A percentile compares a stretch with the other conserved stretches of the same genome.
These are phyloP conservation scores for Xerocomus nothofagi DNA, from an alignment of 1,284 basidiomycete species.

Conservation along the genomic window DNA sequence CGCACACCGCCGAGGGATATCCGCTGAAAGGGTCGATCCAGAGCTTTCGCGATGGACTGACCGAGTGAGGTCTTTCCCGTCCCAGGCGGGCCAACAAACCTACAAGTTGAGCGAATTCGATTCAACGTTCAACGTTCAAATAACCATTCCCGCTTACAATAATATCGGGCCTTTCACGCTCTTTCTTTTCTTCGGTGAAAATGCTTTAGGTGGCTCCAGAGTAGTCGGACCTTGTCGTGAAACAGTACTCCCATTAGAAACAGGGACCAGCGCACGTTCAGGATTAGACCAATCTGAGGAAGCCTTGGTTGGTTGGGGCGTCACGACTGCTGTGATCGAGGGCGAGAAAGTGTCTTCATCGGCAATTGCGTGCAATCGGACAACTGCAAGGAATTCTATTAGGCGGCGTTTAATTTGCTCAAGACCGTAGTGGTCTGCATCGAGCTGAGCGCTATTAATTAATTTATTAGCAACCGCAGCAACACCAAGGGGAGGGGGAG, in stretches of 20 bases:
- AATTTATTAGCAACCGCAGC: conserved; percentile 5
- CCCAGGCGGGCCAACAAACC: conserved; percentile 81
- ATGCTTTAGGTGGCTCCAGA: conserved; percentile 8
- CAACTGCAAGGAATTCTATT: conserved; percentile 88
- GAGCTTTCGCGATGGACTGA: conserved; percentile 82
- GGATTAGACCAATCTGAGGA: conserved; percentile 16
- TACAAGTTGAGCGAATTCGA: conserved; percentile 25
- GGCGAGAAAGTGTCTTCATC: conserved; percentile 18
- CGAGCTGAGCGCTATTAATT: conserved; percentile 59
- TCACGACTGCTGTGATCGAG: not conserved
- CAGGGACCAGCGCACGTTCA: conserved; percentile 23
- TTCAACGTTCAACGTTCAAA: not conserved
- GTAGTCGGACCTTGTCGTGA: conserved; percentile 10
- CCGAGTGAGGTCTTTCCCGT: conserved; percentile 86
- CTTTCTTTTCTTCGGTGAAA: conserved; percentile 30
- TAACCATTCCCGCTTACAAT: conserved; percentile 46
- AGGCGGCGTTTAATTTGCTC: conserved; percentile 90
- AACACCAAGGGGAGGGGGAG: not conserved
- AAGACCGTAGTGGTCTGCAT: conserved; percentile 86
- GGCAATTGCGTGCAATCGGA: conserved; percentile 72
- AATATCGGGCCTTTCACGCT: conserved; percentile 80
- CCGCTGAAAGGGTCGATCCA: conserved; percentile 85
- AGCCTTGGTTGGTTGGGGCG: not conserved
- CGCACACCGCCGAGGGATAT: conserved; percentile 91
- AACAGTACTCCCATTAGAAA: conserved; percentile 1